These are phyloP conservation scores for Pestalotiopsis sp. DNA, from an alignment of 2,329 filamentous ascomycete species.

Conservation along the genomic window DNA sequence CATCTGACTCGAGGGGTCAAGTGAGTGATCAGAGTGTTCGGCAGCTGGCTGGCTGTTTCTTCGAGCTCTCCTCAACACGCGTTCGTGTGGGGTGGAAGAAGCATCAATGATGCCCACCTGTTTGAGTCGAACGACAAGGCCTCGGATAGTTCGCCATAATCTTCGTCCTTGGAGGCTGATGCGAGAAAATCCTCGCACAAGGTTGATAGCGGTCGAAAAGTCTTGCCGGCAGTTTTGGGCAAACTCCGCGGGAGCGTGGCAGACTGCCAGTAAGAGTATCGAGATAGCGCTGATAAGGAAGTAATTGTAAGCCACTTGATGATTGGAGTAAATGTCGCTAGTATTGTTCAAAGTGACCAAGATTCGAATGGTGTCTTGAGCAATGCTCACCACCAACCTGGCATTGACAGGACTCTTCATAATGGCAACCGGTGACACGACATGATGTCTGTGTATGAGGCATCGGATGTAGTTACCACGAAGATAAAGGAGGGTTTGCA, in stretches of 20 bases:
- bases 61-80: neutral
- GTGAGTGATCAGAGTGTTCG: neutral
- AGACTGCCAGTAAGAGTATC: slow-evolving; percentile 8
- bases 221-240: neutral
- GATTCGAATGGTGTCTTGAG: slow-evolving; percentile 6
- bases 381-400: neutral
- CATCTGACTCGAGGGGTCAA: neutral
- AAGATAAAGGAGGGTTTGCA: slow-evolving; percentile 6
- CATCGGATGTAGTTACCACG: slow-evolving; percentile 11
- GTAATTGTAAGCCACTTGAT: slow-evolving; percentile 9
- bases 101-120: neutral
- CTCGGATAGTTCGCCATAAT: slow-evolving; percentile 10
- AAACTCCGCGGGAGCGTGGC: slow-evolving; percentile 6
- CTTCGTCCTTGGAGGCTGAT: neutral
- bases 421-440: neutral
- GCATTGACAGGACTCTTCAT: neutral
- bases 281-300: slow-evolving; percentile 9
- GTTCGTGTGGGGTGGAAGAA: neutral
- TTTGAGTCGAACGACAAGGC: slow-evolving; percentile 2
- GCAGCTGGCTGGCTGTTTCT: neutral
- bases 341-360: neutral
- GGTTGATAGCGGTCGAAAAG: slow-evolving; percentile 3
- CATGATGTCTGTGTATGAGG: slow-evolving; percentile 7
- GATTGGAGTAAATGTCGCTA: slow-evolving; percentile 7
- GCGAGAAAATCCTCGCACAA: slow-evolving; percentile 5